Percentiles rank a stretch among this genome's conserved stretches.
Conservation (phyloP, 768 basidiomycete species). For the Boletus insuetus region DNA sequence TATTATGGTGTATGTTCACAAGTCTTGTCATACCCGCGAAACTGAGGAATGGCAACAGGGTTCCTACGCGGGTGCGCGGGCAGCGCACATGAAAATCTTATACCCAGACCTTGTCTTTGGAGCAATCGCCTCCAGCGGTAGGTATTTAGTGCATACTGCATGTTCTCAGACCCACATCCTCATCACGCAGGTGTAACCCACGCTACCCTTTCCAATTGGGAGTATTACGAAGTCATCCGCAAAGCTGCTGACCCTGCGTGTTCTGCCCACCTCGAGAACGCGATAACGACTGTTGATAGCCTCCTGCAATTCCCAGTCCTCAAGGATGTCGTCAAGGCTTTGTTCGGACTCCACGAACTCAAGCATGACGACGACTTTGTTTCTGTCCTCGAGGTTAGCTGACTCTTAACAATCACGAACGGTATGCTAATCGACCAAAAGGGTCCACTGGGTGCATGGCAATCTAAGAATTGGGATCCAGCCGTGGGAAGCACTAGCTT, state of each 20-base stretch:
- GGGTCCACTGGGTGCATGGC: conserved; percentile 71
- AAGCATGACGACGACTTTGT: conserved; percentile 78
- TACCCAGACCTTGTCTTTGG: conserved; percentile 90
- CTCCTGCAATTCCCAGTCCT: conserved; percentile 50
- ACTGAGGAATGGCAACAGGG: conserved; percentile 43
- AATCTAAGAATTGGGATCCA: conserved; percentile 86
- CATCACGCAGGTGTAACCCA: conserved; percentile 70
- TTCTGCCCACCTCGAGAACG: conserved; percentile 52
- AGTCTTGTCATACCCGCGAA: background rate
- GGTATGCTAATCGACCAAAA: conserved; percentile 24
- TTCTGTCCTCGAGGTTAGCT: conserved; percentile 57
- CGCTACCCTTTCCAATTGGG: conserved; percentile 76
- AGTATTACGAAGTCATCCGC: conserved; percentile 85
- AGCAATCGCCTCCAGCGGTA: conserved; percentile 84
- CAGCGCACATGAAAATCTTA: conserved; percentile 85
- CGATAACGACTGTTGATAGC: conserved; percentile 59
- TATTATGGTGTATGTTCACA: conserved; percentile 76
- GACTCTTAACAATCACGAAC: conserved; percentile 16
- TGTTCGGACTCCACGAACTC: conserved; percentile 73
- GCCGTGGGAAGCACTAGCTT: conserved; percentile 58
- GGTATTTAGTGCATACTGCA: conserved; percentile 13
- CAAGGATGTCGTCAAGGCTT: conserved; percentile 54
- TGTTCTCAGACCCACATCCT: background rate
- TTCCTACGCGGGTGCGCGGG: conserved; percentile 90
- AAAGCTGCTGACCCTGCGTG: conserved; percentile 63